Conservation (phyloP, 441 rosid species). For the Adansonia gregorii region DNA sequence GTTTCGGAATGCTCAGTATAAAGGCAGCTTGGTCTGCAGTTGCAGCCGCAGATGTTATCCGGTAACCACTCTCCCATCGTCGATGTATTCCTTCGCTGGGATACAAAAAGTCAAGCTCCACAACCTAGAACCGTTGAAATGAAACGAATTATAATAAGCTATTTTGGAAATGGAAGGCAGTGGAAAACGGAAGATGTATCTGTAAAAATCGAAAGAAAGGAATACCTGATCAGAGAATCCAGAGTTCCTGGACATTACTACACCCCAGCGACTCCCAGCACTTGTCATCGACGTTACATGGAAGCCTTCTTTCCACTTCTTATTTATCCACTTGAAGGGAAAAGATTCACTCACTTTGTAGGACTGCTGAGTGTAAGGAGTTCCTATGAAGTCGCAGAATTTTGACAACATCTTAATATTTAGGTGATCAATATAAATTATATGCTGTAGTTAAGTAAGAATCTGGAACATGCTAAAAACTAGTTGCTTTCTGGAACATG, state of each 20-base stretch:
- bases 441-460: background rate
- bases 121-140: slow-evolving; percentile 54
- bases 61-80: slow-evolving; percentile 79
- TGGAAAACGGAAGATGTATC: background rate
- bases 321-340: slow-evolving; percentile 86
- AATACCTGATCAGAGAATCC: slow-evolving; percentile 76
- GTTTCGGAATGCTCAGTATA: slow-evolving; percentile 73
- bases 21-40: slow-evolving; percentile 85
- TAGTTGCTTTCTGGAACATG: background rate
- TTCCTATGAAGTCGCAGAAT: slow-evolving; percentile 49
- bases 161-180: slow-evolving; percentile 16
- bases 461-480: background rate
- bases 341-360: slow-evolving; percentile 84
- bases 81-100: slow-evolving; percentile 86
- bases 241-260: slow-evolving; percentile 83
- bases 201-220: background rate
- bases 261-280: slow-evolving; percentile 84
- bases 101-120: slow-evolving; percentile 85
- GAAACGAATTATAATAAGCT: slow-evolving; percentile 8
- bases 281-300: slow-evolving; percentile 86
- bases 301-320: slow-evolving; percentile 90
- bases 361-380: slow-evolving; percentile 81
- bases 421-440: background rate
- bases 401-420: background rate
- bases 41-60: slow-evolving; percentile 89